These are phyloP conservation scores for Kodamaea jinghongensis DNA, from an alignment of 805 yeast genomes.

Conservation along the genomic window DNA sequence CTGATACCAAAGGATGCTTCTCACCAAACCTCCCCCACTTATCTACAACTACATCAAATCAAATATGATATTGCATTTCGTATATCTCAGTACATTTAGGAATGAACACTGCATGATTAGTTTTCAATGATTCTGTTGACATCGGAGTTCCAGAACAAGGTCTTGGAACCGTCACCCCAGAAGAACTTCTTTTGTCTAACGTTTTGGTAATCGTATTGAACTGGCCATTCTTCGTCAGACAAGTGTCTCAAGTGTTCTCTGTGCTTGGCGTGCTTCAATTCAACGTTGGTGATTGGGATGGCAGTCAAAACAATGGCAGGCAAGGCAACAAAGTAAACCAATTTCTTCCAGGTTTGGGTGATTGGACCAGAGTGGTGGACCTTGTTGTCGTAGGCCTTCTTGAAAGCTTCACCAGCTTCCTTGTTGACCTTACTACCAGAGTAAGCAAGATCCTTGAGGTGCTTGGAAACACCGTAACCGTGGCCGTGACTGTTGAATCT, in stretches of 20 bases:
- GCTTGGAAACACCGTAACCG: slow-evolving; percentile 41
- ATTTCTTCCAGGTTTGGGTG: slow-evolving; percentile 79
- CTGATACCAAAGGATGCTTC: no score
- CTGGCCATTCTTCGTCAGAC: slow-evolving; percentile 91
- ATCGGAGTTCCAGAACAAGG: slow-evolving; percentile 93
- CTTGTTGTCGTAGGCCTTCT: slow-evolving; percentile 58
- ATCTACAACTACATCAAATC: no score
- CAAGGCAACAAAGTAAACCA: slow-evolving; percentile 73
- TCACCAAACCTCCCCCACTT: no score
- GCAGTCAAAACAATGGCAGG: slow-evolving; percentile 80
- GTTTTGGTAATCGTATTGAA: slow-evolving; percentile 88
- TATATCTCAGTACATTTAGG: not conserved
- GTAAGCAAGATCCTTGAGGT: slow-evolving; percentile 39
- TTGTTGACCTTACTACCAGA: slow-evolving; percentile 40
- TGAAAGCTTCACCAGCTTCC: slow-evolving; percentile 71
- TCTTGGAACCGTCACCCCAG: slow-evolving; percentile 99
- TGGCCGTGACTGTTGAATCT: slow-evolving; percentile 42
- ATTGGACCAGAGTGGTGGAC: slow-evolving; percentile 78
- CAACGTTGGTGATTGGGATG: slow-evolving; percentile 76
- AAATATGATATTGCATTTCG: not conserved
- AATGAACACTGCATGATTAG: slow-evolving; percentile 9
- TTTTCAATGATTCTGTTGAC: slow-evolving; percentile 79
- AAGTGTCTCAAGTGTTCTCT: slow-evolving; percentile 71
- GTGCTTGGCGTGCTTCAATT: slow-evolving; percentile 88
- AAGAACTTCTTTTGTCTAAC: slow-evolving; percentile 82